Evolutionary conservation across 2,329 filamentous ascomycete species (phyloP).

Genomic region (Drechslerella stenobrocha): DNA sequence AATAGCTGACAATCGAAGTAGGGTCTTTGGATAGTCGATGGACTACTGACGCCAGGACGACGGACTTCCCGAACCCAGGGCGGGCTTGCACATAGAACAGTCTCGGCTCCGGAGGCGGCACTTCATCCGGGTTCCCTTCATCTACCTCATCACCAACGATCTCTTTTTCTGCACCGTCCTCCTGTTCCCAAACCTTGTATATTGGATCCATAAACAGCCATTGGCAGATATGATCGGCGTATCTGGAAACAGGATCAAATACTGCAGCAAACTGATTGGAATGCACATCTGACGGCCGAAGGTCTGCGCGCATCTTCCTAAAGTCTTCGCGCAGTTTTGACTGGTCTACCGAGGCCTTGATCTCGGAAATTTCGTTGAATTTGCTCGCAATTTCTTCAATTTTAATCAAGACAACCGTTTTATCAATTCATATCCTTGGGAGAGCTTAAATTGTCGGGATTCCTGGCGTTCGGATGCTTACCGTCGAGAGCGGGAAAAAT

Average conservation of each 20-base stretch:
- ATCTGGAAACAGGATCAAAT: conserved; percentile 28
- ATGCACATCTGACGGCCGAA: conserved; percentile 27
- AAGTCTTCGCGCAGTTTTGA: conserved; percentile 28
- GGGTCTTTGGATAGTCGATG: conserved; percentile 16
- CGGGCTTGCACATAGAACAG: conserved; percentile 39
- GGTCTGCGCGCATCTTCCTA: conserved; percentile 12
- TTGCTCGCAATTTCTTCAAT: conserved; percentile 7
- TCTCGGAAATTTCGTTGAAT: conserved; percentile 24
- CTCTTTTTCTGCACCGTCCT: conserved; percentile 16
- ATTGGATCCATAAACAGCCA: conserved; percentile 34
- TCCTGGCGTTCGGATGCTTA: conserved; percentile 11
- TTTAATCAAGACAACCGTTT: no score
- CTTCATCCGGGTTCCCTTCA: background rate
- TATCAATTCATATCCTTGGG: no score
- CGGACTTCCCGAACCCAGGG: conserved; percentile 41
- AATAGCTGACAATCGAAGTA: conserved; percentile 20
- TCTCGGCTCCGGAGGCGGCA: conserved; percentile 4
- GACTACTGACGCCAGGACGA: conserved; percentile 26
- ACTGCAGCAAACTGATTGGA: conserved; percentile 22
- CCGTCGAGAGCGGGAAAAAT: conserved; percentile 33
- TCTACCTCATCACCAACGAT: conserved; percentile 8
- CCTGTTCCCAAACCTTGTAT: conserved; percentile 34
- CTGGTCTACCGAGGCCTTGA: conserved; percentile 12
- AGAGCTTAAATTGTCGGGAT: no score
- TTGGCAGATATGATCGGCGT: conserved; percentile 39